These are phyloP conservation scores for Eucalyptus marginata DNA, from an alignment of 345 rosid genomes.

Conservation along the genomic window DNA sequence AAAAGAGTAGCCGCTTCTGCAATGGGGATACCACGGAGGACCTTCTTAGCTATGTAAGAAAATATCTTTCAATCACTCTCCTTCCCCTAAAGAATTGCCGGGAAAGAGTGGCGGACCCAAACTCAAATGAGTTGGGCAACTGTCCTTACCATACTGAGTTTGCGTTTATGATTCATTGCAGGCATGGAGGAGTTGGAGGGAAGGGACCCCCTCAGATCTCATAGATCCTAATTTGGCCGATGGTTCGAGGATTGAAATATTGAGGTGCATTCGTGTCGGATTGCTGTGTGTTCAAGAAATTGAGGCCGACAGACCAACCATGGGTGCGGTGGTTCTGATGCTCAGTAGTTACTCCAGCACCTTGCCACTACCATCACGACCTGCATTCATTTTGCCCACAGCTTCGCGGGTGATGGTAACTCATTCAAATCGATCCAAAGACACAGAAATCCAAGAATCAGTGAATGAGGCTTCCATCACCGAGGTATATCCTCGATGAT, in stretches of 20 bases:
- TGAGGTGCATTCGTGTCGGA: neutral
- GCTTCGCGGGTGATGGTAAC: no score
- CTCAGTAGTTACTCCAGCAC: neutral
- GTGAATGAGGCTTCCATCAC: neutral
- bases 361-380: neutral
- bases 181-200: neutral
- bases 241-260: neutral
- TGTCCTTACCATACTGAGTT: neutral
- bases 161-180: neutral
- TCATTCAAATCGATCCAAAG: neutral
- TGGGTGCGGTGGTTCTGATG: neutral
- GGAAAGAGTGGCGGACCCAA: neutral
- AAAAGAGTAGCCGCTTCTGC: no score
- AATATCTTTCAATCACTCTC: neutral
- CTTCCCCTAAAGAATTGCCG: neutral
- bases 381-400: neutral
- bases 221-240: neutral
- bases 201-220: neutral
- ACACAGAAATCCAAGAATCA: neutral
- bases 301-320: neutral
- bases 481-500: neutral
- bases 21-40: no score
- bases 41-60: neutral
- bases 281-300: neutral
- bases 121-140: neutral